Conservation (phyloP, 1,139 yeast species). For the Meyerozyma sp. region DNA sequence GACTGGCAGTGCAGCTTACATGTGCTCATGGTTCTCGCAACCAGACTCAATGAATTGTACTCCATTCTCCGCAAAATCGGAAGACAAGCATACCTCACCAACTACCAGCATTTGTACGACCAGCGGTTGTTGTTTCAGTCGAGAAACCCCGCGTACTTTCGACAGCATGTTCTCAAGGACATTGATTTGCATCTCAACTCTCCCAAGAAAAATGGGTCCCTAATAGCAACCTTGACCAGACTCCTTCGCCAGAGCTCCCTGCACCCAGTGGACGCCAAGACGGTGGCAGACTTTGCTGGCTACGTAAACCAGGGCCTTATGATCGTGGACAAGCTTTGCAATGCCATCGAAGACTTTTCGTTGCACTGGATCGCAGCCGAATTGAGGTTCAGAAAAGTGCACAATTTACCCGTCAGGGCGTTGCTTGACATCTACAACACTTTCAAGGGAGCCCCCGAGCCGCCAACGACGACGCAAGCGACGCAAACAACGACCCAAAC, state of each 20-base stretch:
- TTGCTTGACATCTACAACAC: conserved; percentile 16
- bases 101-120: conserved; percentile 35
- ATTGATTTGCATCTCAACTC: conserved; percentile 42
- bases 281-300: conserved; percentile 34
- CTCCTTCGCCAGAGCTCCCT: conserved; percentile 42
- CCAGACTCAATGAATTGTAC: conserved; percentile 44
- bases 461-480: background rate
- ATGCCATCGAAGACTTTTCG: conserved; percentile 30
- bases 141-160: conserved; percentile 24
- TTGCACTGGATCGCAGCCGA: conserved; percentile 32
- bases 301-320: conserved; percentile 24
- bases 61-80: conserved; percentile 39
- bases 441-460: conserved; percentile 1
- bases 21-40: conserved; percentile 39
- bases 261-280: conserved; percentile 31
- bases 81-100: conserved; percentile 38
- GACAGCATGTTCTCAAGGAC: conserved; percentile 22
- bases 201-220: conserved; percentile 46
- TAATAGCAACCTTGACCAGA: conserved; percentile 47
- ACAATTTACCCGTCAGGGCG: conserved; percentile 24
- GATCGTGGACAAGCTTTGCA: conserved; percentile 17
- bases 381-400: conserved; percentile 29
- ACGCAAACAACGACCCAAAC: no score
- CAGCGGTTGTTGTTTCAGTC: conserved; percentile 28
- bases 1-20: conserved; percentile 41